Base-by-base conservation (phyloP, 1,139 yeast species). In the Geotrichum phurueaensis region DNA sequence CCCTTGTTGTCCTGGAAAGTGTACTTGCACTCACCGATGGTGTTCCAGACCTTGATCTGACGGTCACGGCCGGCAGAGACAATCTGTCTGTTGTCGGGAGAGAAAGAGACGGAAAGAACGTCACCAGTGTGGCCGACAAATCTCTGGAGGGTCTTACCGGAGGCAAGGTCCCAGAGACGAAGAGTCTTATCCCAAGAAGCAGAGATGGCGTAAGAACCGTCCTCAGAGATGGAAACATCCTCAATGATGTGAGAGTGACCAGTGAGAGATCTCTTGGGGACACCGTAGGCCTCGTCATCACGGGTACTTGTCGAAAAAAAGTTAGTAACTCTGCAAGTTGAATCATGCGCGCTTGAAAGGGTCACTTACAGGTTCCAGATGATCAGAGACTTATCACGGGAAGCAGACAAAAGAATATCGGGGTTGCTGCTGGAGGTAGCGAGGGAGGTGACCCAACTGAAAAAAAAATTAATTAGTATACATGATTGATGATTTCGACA, bases 111-210 rank as follows among this genome's bases (percentile, higher is more conserved):
- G 67, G 98, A 91, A 81, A 92, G 83, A 71, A 94, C 99, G 79
- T 94, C 99, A 77, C 92, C 89, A 71, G 85, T 85, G 96, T 94
- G 99, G 76, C 99, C 99, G 71, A 88, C 97, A 78, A 94, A 94
- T 83, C 97, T 92, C 79, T 85, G 85, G 81, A 91, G 84, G 76
- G 94, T 87, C 80, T 87, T 89, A 84, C 99, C 99, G 73, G 95
- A 84, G 78, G 86, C 87, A 76, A 94, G 85, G 80, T 90, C 94
- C 99, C 99, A 94, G 78, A 94, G 88, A 86, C 98, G 95, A 79
- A 95, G 85, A 77, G 99, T 92, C 84, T 88, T 90, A 80, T 94
- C 99, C 99, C 99, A 94, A 75, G 99, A 95, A 75, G 96, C 97
- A 70, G 99, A 94, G 79, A 94, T 84, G 76, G 97, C 99, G 84